A percentile compares a stretch with the other conserved stretches of the same genome.
Conservation (phyloP, 2,329 filamentous ascomycete species). For the Neofusicoccum laricinum region DNA sequence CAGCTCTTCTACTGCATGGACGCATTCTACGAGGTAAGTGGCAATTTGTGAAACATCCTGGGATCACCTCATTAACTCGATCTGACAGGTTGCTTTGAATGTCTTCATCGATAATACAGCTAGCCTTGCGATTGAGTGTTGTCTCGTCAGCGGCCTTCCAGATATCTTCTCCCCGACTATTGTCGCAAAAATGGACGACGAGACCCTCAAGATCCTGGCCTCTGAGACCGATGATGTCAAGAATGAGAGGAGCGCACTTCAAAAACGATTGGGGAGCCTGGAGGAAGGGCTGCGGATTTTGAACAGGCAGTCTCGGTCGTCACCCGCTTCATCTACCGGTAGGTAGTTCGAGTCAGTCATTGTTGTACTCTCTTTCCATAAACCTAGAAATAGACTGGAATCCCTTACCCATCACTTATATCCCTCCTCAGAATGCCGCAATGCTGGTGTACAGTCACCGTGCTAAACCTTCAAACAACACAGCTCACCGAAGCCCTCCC, state of each 20-base stretch:
- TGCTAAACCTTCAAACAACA: not conserved
- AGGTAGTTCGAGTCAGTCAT: not conserved
- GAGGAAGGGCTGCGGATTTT: not conserved
- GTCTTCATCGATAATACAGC: constrained; percentile 45
- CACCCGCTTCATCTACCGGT: not conserved
- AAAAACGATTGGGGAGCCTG: not conserved
- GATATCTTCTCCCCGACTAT: constrained; percentile 41
- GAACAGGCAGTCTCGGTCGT: not conserved
- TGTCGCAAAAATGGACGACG: constrained; percentile 29
- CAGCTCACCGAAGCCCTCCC: not conserved
- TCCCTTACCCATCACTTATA: not conserved
- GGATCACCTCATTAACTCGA: too few species aligned
- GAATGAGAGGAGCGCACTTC: not conserved
- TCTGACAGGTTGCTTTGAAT: constrained; percentile 42
- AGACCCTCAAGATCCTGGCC: constrained; percentile 23
- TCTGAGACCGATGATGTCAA: constrained; percentile 21
- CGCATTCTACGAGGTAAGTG: constrained; percentile 50
- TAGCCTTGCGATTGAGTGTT: constrained; percentile 42
- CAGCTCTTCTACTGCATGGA: constrained; percentile 41
- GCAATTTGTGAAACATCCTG: too few species aligned
- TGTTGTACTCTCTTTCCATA: not conserved
- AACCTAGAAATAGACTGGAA: too few species aligned
- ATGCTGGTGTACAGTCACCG: too few species aligned
- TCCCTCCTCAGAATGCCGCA: not conserved
- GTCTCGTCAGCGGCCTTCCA: constrained; percentile 36